phyloP scores from a whole-genome alignment of 2,329 filamentous ascomycete genomes.

The Botryotinia convoluta region DNA sequence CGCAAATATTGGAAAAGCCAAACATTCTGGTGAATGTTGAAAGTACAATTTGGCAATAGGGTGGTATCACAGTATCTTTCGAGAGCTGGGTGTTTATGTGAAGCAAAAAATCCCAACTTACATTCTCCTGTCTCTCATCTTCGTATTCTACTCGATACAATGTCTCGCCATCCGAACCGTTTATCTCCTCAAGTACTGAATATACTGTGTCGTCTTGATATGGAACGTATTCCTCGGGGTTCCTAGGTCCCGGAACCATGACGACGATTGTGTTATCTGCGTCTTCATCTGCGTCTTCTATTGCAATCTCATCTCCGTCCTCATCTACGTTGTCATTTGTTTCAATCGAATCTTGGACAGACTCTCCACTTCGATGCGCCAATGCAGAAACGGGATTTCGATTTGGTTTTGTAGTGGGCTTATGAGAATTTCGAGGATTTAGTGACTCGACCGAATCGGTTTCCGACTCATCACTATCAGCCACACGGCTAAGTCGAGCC shows the following conservation, averaged over 20 bases:
- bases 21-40: background rate
- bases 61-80: background rate
- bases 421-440: conserved; percentile 6
- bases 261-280: conserved; percentile 27
- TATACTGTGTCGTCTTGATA: conserved; percentile 37
- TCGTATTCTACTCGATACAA: conserved; percentile 38
- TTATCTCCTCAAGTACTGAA: conserved; percentile 31
- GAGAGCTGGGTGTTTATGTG: background rate
- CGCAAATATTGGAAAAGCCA: background rate
- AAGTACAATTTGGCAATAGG: background rate
- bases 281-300: background rate
- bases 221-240: conserved; percentile 35
- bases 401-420: conserved; percentile 24
- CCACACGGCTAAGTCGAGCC: conserved; percentile 8
- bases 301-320: background rate
- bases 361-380: conserved; percentile 31
- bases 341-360: conserved; percentile 20
- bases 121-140: conserved; percentile 36
- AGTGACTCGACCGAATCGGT: conserved; percentile 5
- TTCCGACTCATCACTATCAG: conserved; percentile 27
- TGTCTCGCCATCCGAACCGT: conserved; percentile 24
- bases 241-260: conserved; percentile 30
- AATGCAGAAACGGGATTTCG: conserved; percentile 25
- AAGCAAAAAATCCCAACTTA: conserved; percentile 30
- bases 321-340: background rate